phyloP scores from a whole-genome alignment of 768 basidiomycete species.

The Suillus discolor region DNA sequence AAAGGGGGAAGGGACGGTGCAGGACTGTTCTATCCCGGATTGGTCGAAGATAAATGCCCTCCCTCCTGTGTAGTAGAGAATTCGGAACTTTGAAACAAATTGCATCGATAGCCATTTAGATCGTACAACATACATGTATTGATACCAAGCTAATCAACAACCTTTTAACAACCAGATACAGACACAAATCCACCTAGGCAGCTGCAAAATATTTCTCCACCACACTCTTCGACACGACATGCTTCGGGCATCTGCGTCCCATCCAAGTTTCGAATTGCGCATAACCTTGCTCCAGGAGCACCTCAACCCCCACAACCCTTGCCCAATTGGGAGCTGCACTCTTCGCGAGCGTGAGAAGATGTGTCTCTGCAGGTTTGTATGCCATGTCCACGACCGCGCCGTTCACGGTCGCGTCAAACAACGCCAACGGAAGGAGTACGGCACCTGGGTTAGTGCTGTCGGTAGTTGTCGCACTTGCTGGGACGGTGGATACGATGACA shows the following conservation, averaged over 20 bases:
- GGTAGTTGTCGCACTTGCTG: constrained; percentile 60
- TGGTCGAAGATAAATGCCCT: no score
- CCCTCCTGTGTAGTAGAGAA: no score
- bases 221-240: constrained; percentile 48
- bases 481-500: constrained; percentile 89
- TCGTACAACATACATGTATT: background rate
- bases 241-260: constrained; percentile 58
- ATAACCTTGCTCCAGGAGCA: constrained; percentile 88
- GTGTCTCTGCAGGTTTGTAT: constrained; percentile 86
- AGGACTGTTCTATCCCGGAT: background rate
- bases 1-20: background rate
- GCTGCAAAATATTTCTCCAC: constrained; percentile 45
- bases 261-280: constrained; percentile 87
- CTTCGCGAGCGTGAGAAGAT: constrained; percentile 71
- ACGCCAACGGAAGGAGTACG: constrained; percentile 52
- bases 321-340: constrained; percentile 56
- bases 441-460: constrained; percentile 33
- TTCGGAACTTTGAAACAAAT: no score
- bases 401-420: constrained; percentile 64
- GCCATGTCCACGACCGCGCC: constrained; percentile 92
- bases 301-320: constrained; percentile 76
- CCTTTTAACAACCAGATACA: background rate
- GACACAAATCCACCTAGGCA: background rate
- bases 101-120: no score
- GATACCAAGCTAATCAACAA: background rate